These are phyloP conservation scores for Botrytis byssoidea DNA, from an alignment of 2,329 filamentous ascomycete genomes.

Conservation along the genomic window DNA sequence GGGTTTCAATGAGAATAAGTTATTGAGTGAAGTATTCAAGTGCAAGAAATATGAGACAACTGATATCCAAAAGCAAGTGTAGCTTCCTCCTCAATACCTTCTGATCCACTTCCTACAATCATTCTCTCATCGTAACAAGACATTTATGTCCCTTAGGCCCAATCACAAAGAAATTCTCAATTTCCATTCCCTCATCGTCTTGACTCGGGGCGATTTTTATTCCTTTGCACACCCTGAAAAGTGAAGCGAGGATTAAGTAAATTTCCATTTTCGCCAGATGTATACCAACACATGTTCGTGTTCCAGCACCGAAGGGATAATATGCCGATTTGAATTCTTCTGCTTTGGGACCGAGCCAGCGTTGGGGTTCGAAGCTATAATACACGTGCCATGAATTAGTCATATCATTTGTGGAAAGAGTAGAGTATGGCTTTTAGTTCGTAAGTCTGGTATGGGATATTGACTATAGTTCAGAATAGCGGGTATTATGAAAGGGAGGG, in stretches of 20 bases:
- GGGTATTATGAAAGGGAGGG: no score
- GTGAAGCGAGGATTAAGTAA: not conserved
- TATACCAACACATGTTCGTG: not conserved
- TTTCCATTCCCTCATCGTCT: not conserved
- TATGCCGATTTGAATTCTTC: not conserved
- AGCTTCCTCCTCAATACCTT: rapidly evolving
- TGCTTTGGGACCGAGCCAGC: not conserved
- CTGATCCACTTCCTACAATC: not conserved
- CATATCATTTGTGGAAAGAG: rapidly evolving
- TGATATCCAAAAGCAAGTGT: not conserved
- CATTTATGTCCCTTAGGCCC: not conserved
- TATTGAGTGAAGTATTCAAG: not conserved
- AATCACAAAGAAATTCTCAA: not conserved
- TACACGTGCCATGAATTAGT: not conserved
- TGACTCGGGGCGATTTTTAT: not conserved
- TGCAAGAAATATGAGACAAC: no score
- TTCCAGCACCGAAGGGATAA: conserved; percentile 1
- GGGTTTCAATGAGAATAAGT: rapidly evolving
- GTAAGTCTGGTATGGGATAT: no score
- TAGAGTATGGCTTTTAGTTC: no score
- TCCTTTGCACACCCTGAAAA: not conserved
- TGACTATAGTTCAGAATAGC: no score
- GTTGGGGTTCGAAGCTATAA: not conserved
- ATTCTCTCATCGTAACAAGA: not conserved
- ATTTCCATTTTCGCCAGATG: conserved; percentile 14